A percentile compares a stretch with the other conserved stretches of the same genome.
phyloP scores from a whole-genome alignment of 192 early-diverging fungal species.

The Entomortierella beljakovae region DNA sequence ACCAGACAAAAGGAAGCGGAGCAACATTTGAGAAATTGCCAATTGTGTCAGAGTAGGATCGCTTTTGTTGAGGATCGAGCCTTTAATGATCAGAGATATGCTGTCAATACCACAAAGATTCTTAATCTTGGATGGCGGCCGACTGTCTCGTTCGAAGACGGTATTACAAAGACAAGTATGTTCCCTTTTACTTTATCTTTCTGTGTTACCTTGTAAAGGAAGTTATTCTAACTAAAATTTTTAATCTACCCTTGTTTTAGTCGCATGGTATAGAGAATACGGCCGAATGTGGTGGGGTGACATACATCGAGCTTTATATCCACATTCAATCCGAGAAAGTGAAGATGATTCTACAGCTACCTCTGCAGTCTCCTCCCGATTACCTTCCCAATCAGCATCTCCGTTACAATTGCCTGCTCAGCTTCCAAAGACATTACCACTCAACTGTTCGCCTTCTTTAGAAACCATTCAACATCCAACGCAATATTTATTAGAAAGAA shows the following conservation, averaged over 20 bases:
- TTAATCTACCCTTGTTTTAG: slow-evolving; percentile 29
- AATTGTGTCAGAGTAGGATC: slow-evolving; percentile 57
- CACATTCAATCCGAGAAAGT: slow-evolving; percentile 59
- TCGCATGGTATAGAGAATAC: slow-evolving; percentile 67
- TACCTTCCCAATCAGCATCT: not conserved
- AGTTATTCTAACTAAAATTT: no score
- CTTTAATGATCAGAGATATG: slow-evolving; percentile 83
- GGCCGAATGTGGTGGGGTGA: slow-evolving; percentile 70
- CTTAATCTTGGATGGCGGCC: slow-evolving; percentile 77
- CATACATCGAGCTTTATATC: slow-evolving; percentile 64
- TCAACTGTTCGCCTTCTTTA: not conserved
- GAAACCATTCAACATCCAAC: not conserved
- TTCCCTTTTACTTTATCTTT: not conserved
- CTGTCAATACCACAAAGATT: slow-evolving; percentile 78
- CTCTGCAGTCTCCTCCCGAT: slow-evolving; percentile 2
- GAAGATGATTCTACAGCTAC: slow-evolving; percentile 13
- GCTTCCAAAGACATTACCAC: not conserved
- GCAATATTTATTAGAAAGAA: not conserved
- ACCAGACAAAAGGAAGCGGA: not conserved
- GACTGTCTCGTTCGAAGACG: slow-evolving; percentile 67
- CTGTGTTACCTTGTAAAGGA: no score
- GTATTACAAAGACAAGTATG: slow-evolving; percentile 75
- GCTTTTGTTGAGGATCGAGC: slow-evolving; percentile 81
- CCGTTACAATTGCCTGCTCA: not conserved
- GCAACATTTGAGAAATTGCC: slow-evolving; percentile 11